A percentile compares a stretch with the other conserved stretches of the same genome.
Evolutionary conservation across 139 green algal species (phyloP).

Genomic region (Chlorella vulgaris): DNA sequence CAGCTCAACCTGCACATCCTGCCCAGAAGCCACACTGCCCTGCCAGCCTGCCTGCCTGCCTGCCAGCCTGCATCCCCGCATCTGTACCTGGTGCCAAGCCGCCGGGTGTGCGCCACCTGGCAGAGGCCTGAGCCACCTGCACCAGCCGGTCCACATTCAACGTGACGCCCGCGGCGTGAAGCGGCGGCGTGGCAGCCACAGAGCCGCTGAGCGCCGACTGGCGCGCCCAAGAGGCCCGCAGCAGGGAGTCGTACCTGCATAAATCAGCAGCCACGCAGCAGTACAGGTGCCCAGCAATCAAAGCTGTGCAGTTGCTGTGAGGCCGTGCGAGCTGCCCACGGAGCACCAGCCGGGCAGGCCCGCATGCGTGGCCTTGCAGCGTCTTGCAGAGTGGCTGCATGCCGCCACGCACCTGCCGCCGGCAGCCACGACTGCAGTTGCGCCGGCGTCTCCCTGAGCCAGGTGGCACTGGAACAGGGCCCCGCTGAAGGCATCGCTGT

Average conservation of each 20-base stretch:
- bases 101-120: not conserved
- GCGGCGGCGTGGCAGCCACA: conserved; percentile 35
- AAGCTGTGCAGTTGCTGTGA: not conserved
- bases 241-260: conserved; percentile 71
- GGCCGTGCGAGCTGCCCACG: not conserved
- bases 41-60: conserved; percentile 8
- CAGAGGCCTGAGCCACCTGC: conserved; percentile 20
- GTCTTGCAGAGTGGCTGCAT: not conserved
- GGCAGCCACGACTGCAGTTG: conserved; percentile 54
- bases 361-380: too few relatives aligned
- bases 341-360: too few relatives aligned
- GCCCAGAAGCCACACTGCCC: not conserved
- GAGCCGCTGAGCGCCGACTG: conserved; percentile 33
- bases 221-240: conserved; percentile 72
- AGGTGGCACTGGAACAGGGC: conserved; percentile 71
- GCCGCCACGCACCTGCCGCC: conserved; percentile 39
- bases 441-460: conserved; percentile 26
- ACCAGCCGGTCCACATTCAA: conserved; percentile 71
- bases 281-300: not conserved
- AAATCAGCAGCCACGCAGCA: not conserved
- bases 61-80: not conserved
- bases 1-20: too few relatives aligned
- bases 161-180: conserved; percentile 69
- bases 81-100: not conserved
- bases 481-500: conserved; percentile 75